Evolutionary conservation across 2,329 filamentous ascomycete species (phyloP), one percentile per base, ranked within the genome.

Genomic region (Sporothrix schenckii): DNA sequence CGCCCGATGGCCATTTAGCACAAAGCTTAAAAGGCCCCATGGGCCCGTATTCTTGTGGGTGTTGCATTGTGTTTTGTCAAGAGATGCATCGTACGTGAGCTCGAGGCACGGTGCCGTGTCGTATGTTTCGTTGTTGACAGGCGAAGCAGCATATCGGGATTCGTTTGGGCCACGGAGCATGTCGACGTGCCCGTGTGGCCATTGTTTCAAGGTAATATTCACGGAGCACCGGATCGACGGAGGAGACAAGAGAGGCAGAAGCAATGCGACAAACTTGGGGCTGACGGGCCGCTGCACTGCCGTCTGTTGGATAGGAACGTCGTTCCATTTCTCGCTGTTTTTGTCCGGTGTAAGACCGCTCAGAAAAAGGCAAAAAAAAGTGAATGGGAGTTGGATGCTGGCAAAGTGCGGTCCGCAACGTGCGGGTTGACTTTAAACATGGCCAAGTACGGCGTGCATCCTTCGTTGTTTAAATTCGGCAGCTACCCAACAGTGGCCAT

Each of bases 311-410:
- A 34, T 9, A 44, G 34, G 56, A 34, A 61, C 56, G 39, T 61
- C 56, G 56, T 61, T 61, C 21, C 56, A 44, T 61, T 61, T 41
- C 56, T 61, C 56, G 56, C 34, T 61, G 56, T 44, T 61, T 44
- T 61, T 61, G 56, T 14, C 4, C 14, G 41, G 24, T 5, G 5
- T 34, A 34, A 7, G 34, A 34, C 34, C 34, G 2, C 9, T 13
- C 30, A n/a, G 39, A 50, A 66, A 69, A 66, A 10, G 19, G 66
- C 39, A 58, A 16, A 4, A 65, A 54, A 54, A 30, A 21, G 6
- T 19, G 13, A 6, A 16, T 49, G 44, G 6, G 2, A n/a, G n/a
- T 6, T 58, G 30, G 14, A 39, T 41, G 30, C 19, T 21, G 10
- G 14, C n/a, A 60, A n/a, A 5, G n/a, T n/a, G n/a, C 34, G 56